Conservation (phyloP, 2,329 filamentous ascomycete genomes). For the Lasiodiplodia hormozganensis region DNA sequence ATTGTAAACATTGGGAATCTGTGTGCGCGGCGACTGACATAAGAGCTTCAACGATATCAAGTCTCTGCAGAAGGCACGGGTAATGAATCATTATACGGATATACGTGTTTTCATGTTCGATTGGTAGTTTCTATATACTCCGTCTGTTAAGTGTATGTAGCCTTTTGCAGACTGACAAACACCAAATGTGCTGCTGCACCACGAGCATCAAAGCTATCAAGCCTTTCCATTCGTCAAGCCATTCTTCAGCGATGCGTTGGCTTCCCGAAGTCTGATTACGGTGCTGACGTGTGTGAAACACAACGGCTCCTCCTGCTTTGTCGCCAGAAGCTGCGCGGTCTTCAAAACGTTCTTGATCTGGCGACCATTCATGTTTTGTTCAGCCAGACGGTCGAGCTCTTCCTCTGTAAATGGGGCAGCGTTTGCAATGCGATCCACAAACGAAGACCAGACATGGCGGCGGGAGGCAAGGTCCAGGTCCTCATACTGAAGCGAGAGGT, state of each 20-base stretch:
- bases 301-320: slow-evolving; percentile 29
- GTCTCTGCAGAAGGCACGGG: no score
- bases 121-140: background rate
- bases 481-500: slow-evolving; percentile 38
- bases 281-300: slow-evolving; percentile 32
- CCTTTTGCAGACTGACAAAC: background rate
- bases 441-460: slow-evolving; percentile 31
- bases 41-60: no score
- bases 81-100: background rate
- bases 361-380: slow-evolving; percentile 32
- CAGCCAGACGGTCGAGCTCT: slow-evolving; percentile 30
- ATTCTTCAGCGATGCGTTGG: slow-evolving; percentile 20
- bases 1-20: no score
- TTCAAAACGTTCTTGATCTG: slow-evolving; percentile 36
- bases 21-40: no score
- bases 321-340: slow-evolving; percentile 33
- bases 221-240: slow-evolving; percentile 7
- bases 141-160: background rate
- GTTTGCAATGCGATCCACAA: slow-evolving; percentile 23
- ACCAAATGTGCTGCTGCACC: background rate
- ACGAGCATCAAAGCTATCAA: background rate
- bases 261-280: slow-evolving; percentile 30
- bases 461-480: slow-evolving; percentile 32
- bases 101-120: background rate
- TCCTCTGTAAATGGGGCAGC: slow-evolving; percentile 22